Evolutionary conservation across 164 flowering plant species (phyloP).

Genomic region (Stephania japonica): DNA sequence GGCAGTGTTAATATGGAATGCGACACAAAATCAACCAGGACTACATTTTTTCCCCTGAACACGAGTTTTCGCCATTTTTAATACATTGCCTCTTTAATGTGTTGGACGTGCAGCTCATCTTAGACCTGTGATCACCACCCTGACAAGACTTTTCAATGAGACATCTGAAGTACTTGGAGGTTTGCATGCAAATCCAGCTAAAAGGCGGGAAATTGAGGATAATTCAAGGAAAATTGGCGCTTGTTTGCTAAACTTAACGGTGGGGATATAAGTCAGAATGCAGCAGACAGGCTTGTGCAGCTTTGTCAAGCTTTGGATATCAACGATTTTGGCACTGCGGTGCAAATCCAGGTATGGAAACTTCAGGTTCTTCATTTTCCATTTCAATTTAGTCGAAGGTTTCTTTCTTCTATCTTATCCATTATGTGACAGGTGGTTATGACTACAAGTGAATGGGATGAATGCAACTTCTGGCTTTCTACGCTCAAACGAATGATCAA

Average conservation of each 20-base stretch:
- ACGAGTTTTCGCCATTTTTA: not conserved
- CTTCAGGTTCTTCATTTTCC: not conserved
- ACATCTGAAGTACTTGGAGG: conserved; percentile 90
- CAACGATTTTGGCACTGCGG: conserved; percentile 67
- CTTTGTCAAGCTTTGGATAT: conserved; percentile 84
- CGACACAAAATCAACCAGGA: not conserved
- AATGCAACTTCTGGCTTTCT: conserved; percentile 95
- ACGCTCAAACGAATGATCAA: conserved; percentile 94
- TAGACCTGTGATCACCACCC: conserved; percentile 66
- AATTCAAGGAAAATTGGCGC: conserved; percentile 90
- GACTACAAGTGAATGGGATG: conserved; percentile 97
- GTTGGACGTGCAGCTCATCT: conserved; percentile 53
- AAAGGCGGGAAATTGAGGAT: conserved; percentile 92
- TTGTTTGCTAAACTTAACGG: conserved; percentile 84
- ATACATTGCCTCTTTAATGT: not conserved
- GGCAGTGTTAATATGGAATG: too few species aligned
- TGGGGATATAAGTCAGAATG: conserved; percentile 85
- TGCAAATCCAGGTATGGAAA: conserved; percentile 69
- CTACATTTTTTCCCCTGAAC: not conserved
- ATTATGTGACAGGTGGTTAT: conserved; percentile 52
- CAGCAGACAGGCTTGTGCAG: conserved; percentile 75
- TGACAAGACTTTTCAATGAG: conserved; percentile 83
- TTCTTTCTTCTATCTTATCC: not conserved
- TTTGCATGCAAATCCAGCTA: conserved; percentile 72
- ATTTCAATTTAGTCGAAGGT: not conserved